Conservation (phyloP, 225 moss, liverwort and hornwort species). For the Takakia lepidozioides region DNA sequence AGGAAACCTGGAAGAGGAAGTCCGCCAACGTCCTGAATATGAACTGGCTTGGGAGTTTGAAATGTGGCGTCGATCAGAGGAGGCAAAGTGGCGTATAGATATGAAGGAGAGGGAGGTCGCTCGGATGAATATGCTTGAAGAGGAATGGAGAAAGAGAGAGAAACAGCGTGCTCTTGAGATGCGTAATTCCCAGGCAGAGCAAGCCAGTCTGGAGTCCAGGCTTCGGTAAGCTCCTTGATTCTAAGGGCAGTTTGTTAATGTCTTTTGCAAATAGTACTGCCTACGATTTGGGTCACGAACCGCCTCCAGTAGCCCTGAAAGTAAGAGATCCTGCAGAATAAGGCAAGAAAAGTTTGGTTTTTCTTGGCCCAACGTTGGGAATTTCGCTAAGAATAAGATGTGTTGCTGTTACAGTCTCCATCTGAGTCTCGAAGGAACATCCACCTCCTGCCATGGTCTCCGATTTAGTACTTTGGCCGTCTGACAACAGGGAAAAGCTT, state of each 20-base stretch:
- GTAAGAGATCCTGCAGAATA: too few relatives aligned
- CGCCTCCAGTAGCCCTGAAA: too few relatives aligned
- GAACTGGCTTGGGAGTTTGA: constrained; percentile 75
- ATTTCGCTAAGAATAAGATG: too few relatives aligned
- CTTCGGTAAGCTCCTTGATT: constrained; percentile 28
- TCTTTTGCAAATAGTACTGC: too few relatives aligned
- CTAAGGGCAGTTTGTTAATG: too few relatives aligned
- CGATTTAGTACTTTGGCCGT: too few relatives aligned
- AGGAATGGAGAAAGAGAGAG: constrained; percentile 45
- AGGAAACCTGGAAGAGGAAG: constrained; percentile 4
- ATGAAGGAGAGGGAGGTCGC: constrained; percentile 40
- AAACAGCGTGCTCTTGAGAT: constrained; percentile 30
- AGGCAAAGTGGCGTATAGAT: constrained; percentile 45
- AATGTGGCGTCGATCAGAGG: constrained; percentile 63
- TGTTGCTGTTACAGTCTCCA: too few relatives aligned
- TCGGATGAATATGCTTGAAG: constrained; percentile 35
- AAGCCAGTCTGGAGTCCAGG: constrained; percentile 48
- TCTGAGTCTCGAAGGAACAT: too few relatives aligned
- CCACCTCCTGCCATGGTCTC: too few relatives aligned
- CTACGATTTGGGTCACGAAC: too few relatives aligned
- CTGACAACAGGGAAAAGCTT: constrained; percentile 39
- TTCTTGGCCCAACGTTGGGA: too few relatives aligned
- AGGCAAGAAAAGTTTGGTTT: too few relatives aligned
- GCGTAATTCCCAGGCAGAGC: constrained; percentile 35
- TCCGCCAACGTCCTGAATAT: constrained; percentile 33